These are phyloP conservation scores for Aspergillus sp. DNA, from an alignment of 2,329 filamentous ascomycete genomes.

Conservation along the genomic window DNA sequence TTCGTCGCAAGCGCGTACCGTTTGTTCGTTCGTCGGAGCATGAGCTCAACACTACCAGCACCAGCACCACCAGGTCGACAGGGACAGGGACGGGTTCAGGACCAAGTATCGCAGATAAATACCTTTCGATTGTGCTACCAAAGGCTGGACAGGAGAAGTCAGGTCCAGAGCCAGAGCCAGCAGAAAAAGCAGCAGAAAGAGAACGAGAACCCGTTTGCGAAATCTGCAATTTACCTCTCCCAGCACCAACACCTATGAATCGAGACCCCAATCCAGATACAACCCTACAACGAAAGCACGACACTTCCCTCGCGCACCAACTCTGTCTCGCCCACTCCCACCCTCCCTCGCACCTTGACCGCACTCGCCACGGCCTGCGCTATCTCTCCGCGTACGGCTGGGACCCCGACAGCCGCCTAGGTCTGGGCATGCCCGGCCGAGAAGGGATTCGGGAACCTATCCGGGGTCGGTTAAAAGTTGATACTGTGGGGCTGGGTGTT, in stretches of 20 bases:
- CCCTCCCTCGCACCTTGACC: conserved; percentile 51
- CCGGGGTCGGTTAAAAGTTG: conserved; percentile 61
- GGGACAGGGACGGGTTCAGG: conserved; percentile 8
- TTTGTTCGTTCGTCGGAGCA: conserved; percentile 49
- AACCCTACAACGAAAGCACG: conserved; percentile 28
- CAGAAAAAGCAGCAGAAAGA: neutral
- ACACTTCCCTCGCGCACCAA: conserved; percentile 49
- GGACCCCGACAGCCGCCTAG: conserved; percentile 54
- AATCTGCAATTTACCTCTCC: conserved; percentile 51
- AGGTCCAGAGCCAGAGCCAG: conserved; percentile 4
- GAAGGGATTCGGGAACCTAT: conserved; percentile 70
- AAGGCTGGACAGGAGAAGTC: conserved; percentile 9
- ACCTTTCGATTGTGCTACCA: conserved; percentile 41
- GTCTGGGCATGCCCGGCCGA: conserved; percentile 58
- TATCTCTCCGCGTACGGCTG: conserved; percentile 52
- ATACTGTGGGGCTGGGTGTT: conserved; percentile 65
- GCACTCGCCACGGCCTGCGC: conserved; percentile 47
- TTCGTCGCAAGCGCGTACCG: conserved; percentile 52
- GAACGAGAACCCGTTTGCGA: conserved; percentile 35
- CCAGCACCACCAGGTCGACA: conserved; percentile 11
- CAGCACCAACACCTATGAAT: conserved; percentile 10
- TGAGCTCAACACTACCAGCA: conserved; percentile 24
- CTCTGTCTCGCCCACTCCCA: conserved; percentile 48
- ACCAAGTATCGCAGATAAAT: conserved; percentile 31
- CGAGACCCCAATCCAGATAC: neutral